Percentiles rank a stretch among this genome's conserved stretches.
These are phyloP conservation scores for Pleurotus giganteus DNA, from an alignment of 768 basidiomycete genomes.

Conservation along the genomic window DNA sequence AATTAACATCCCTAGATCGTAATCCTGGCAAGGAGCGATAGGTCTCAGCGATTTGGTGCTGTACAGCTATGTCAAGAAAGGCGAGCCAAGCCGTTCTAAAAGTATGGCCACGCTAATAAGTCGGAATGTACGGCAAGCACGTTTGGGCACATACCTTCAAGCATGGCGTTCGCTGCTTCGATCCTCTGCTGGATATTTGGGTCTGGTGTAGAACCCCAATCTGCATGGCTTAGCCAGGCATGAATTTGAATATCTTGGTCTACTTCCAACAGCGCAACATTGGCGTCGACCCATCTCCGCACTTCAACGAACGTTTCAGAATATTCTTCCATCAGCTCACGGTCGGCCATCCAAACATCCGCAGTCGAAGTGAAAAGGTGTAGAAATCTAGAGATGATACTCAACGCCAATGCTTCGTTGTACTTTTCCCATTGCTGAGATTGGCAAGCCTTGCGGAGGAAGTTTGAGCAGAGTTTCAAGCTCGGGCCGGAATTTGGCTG, in stretches of 20 bases:
- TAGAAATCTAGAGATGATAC: not conserved
- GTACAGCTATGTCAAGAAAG: not conserved
- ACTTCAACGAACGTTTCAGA: not conserved
- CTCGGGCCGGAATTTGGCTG: not conserved
- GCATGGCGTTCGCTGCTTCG: not conserved
- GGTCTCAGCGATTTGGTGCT: not conserved
- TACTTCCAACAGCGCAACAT: slow-evolving; percentile 2
- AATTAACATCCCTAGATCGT: not conserved
- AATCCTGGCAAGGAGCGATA: not conserved
- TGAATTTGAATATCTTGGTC: not conserved
- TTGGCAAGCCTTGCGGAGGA: not conserved
- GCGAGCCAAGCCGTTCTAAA: not conserved
- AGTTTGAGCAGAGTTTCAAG: not conserved
- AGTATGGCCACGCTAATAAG: not conserved
- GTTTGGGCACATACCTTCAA: not conserved
- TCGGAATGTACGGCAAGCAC: not conserved
- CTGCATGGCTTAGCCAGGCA: not conserved
- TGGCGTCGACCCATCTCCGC: slow-evolving; percentile 3
- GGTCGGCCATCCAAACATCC: slow-evolving; percentile 1
- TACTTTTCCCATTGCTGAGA: not conserved
- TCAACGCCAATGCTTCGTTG: not conserved
- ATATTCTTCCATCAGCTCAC: not conserved
- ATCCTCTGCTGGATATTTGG: slow-evolving; percentile 1
- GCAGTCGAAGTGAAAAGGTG: not conserved
- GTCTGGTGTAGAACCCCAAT: not conserved